Conservation (phyloP, 257 asterid species). For the Verbena officinalis region DNA sequence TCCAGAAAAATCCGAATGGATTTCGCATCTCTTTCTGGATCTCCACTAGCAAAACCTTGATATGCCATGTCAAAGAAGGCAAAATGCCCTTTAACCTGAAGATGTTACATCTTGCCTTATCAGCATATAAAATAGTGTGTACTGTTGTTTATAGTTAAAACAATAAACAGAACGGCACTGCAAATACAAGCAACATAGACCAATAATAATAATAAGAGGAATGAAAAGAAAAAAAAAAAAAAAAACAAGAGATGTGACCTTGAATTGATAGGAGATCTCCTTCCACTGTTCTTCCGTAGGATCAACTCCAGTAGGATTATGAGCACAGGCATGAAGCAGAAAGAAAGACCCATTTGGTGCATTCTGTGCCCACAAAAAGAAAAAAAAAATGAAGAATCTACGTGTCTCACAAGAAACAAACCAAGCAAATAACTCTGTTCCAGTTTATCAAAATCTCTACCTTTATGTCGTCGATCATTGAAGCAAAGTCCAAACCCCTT, state of each 20-base stretch:
- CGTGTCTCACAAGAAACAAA: slow-evolving; percentile 1
- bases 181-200: background rate
- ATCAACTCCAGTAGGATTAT: slow-evolving; percentile 99
- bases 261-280: slow-evolving; percentile 86
- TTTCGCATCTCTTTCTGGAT: slow-evolving; percentile 93
- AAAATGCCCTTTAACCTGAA: slow-evolving; percentile 87
- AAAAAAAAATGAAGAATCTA: background rate
- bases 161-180: background rate
- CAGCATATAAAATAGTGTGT: background rate
- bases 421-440: background rate
- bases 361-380: slow-evolving; percentile 47
- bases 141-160: background rate
- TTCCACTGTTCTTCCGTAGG: slow-evolving; percentile 98
- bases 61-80: slow-evolving; percentile 99
- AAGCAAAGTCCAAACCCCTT: slow-evolving; percentile 83
- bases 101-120: slow-evolving; percentile 7
- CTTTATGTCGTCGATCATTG: slow-evolving; percentile 86
- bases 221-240: too few species aligned
- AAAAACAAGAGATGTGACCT: slow-evolving; percentile 45
- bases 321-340: slow-evolving; percentile 99
- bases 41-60: slow-evolving; percentile 99
- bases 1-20: slow-evolving; percentile 91
- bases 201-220: too few species aligned
- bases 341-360: slow-evolving; percentile 94
- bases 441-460: slow-evolving; percentile 35